phyloP scores from a whole-genome alignment of 768 basidiomycete genomes.

The Clitopilus hobsonii region DNA sequence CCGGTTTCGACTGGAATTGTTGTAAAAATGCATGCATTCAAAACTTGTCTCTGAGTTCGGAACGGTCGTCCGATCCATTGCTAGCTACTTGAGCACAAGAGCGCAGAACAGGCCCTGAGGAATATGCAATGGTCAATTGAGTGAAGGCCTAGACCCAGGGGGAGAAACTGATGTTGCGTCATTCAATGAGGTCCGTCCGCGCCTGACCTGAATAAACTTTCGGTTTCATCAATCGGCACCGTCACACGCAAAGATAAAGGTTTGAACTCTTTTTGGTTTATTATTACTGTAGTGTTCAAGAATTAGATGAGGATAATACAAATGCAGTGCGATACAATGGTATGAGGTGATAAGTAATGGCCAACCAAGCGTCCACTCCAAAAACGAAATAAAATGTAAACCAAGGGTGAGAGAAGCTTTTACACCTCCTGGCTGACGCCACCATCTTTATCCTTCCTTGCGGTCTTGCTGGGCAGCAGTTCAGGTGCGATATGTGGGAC shows the following conservation, averaged over 20 bases:
- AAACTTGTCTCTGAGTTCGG: neutral
- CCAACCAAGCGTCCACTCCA: constrained; percentile 8
- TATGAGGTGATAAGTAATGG: constrained; percentile 9
- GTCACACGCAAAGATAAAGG: constrained; percentile 7
- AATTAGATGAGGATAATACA: constrained; percentile 18
- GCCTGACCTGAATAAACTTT: too few relatives aligned
- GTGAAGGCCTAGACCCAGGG: too few relatives aligned
- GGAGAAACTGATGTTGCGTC: neutral
- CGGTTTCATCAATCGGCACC: neutral
- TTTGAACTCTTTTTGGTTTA: neutral
- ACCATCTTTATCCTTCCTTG: constrained; percentile 40
- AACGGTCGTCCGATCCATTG: neutral
- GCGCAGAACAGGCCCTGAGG: too few relatives aligned
- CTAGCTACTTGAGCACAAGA: too few relatives aligned
- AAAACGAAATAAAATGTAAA: too few relatives aligned
- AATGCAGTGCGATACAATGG: constrained; percentile 16
- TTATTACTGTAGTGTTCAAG: neutral
- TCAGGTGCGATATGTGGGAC: constrained; percentile 64
- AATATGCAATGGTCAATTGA: too few relatives aligned
- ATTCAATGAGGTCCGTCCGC: neutral
- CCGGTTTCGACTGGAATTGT: neutral
- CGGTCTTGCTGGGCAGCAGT: constrained; percentile 40
- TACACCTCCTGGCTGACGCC: constrained; percentile 43
- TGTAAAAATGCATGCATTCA: neutral
- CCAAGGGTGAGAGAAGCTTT: constrained; percentile 6